Evolutionary conservation across 2,329 filamentous ascomycete species (phyloP).

Genomic region (Pseudocercospora cruenta): DNA sequence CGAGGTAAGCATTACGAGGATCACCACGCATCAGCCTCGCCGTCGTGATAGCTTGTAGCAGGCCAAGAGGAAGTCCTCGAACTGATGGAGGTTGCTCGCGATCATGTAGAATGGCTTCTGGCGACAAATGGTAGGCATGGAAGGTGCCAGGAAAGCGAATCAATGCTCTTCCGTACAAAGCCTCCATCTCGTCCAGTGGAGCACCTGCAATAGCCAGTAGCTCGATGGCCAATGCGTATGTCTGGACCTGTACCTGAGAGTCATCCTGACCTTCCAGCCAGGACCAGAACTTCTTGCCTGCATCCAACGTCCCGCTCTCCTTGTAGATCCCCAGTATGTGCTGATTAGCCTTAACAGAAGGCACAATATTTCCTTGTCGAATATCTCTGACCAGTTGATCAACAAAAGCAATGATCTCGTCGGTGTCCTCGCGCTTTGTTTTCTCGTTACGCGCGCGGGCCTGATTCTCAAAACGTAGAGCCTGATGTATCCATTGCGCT

Average conservation of each 20-base stretch:
- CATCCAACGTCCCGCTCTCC: conserved; percentile 42
- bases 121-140: conserved; percentile 52
- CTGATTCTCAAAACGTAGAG: conserved; percentile 13
- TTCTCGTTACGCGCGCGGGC: conserved; percentile 5
- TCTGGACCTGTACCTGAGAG: conserved; percentile 44
- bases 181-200: conserved; percentile 48
- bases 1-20: conserved; percentile 54
- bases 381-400: conserved; percentile 47
- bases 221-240: conserved; percentile 57
- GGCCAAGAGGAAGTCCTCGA: conserved; percentile 44
- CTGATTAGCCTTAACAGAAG: conserved; percentile 46
- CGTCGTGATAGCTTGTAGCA: conserved; percentile 54
- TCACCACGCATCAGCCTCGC: conserved; percentile 52
- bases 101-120: conserved; percentile 51
- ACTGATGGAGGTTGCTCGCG: conserved; percentile 40
- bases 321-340: conserved; percentile 54
- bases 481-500: conserved; percentile 24
- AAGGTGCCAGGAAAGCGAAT: conserved; percentile 53
- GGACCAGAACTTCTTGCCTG: conserved; percentile 49
- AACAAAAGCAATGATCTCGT: conserved; percentile 37
- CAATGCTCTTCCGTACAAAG: conserved; percentile 50
- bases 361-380: conserved; percentile 39
- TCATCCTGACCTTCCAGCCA: conserved; percentile 52
- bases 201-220: conserved; percentile 48
- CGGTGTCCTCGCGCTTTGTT: conserved; percentile 18